Conservation (phyloP, 179 eudicot genomes). For the Beta corolliflora region DNA sequence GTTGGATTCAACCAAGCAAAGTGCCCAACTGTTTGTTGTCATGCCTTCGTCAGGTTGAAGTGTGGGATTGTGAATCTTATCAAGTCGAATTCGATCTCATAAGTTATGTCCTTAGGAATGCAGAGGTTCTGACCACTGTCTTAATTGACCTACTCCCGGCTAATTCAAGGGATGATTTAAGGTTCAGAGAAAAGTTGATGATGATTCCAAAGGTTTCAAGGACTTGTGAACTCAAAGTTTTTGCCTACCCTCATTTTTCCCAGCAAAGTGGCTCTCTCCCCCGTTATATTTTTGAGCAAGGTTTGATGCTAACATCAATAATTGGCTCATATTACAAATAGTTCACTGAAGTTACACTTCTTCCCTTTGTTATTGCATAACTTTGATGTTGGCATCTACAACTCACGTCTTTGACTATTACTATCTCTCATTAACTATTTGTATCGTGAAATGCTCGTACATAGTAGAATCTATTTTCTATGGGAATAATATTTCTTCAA, state of each 20-base stretch:
- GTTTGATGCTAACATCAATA: too few species aligned
- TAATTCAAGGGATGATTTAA: not conserved
- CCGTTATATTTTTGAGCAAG: too few species aligned
- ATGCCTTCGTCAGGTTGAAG: not conserved
- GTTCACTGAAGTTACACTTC: too few species aligned
- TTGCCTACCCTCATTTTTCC: not conserved
- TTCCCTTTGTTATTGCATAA: too few species aligned
- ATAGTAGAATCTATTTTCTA: too few species aligned
- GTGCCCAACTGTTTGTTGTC: not conserved
- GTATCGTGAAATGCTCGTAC: too few species aligned
- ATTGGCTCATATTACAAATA: too few species aligned
- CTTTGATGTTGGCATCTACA: too few species aligned
- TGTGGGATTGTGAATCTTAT: conserved; percentile 5
- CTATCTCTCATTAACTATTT: too few species aligned
- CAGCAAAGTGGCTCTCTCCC: not conserved
- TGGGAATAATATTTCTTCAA: too few species aligned
- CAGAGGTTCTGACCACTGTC: not conserved
- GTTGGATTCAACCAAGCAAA: not conserved
- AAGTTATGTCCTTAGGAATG: not conserved
- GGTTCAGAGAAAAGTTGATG: not conserved
- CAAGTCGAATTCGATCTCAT: not conserved
- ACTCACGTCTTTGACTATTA: too few species aligned
- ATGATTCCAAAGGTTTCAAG: not conserved
- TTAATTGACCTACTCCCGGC: conserved; percentile 1
- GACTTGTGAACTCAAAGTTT: not conserved